These are phyloP conservation scores for Dissophora ornata DNA, from an alignment of 192 early-diverging fungal genomes.

Conservation along the genomic window DNA sequence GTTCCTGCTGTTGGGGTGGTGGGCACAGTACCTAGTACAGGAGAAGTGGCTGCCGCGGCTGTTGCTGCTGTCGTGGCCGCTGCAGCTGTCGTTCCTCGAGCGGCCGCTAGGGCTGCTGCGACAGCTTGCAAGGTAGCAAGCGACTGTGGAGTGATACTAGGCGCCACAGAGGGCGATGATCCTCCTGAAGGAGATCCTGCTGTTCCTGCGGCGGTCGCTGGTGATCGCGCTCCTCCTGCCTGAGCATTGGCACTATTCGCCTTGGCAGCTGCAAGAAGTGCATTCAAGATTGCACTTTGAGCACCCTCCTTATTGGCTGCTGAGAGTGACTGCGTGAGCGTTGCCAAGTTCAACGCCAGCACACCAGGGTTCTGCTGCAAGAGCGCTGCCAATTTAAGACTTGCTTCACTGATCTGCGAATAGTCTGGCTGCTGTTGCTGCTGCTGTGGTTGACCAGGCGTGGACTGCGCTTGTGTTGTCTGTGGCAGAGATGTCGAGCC, in stretches of 20 bases:
- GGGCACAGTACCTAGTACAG: no score
- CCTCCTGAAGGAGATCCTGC: neutral
- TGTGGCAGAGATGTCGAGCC: neutral
- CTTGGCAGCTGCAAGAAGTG: conserved; percentile 40
- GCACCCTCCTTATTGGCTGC: conserved; percentile 43
- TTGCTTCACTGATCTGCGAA: conserved; percentile 43
- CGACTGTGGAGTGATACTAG: conserved; percentile 11
- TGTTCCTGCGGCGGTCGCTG: conserved; percentile 13
- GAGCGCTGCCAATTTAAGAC: conserved; percentile 38
- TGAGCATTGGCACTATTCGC: conserved; percentile 10
- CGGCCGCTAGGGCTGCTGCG: conserved; percentile 18
- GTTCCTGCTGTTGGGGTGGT: neutral
- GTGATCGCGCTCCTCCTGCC: neutral
- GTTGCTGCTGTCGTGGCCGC: neutral
- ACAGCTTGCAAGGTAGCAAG: conserved; percentile 32
- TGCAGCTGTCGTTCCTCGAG: conserved; percentile 2
- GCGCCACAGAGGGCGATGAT: neutral
- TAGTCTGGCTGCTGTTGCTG: conserved; percentile 17
- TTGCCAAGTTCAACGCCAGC: conserved; percentile 29
- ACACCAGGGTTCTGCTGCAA: conserved; percentile 46
- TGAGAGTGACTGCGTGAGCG: conserved; percentile 34
- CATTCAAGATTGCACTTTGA: conserved; percentile 26
- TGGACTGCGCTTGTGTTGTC: neutral
- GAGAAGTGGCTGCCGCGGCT: neutral
- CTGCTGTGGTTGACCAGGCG: neutral